These are phyloP conservation scores for Corymbia citriodora DNA, from an alignment of 441 rosid genomes.

Conservation along the genomic window DNA sequence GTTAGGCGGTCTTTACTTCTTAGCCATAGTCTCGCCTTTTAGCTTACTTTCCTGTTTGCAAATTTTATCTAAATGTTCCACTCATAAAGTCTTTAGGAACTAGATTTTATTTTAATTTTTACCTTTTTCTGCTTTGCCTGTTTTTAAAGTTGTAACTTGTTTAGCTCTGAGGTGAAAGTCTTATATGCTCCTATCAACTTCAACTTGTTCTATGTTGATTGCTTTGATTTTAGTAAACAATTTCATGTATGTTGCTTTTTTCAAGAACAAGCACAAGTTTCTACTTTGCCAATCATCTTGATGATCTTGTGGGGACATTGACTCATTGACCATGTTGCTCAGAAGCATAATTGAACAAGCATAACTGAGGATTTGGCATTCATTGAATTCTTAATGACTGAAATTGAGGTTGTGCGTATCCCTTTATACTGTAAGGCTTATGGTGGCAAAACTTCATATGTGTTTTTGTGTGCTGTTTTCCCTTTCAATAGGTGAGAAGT, in stretches of 20 bases:
- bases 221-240: not conserved
- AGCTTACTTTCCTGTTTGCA: not conserved
- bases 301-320: not conserved
- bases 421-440: not conserved
- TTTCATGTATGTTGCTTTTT: not conserved
- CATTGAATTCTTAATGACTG: not conserved
- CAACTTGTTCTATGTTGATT: not conserved
- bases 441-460: not conserved
- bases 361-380: not conserved
- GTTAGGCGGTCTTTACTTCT: conserved; percentile 29
- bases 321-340: not conserved
- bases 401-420: not conserved
- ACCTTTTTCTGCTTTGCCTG: not conserved
- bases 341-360: not conserved
- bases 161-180: not conserved
- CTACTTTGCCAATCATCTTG: not conserved
- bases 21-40: not conserved
- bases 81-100: not conserved
- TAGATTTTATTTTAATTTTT: not conserved
- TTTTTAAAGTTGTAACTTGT: not conserved
- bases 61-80: not conserved
- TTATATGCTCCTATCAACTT: not conserved
- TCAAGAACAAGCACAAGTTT: not conserved
- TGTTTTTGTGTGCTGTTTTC: conserved; percentile 2
- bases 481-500: conserved; percentile 63